Evolutionary conservation across 768 basidiomycete genomes (phyloP), one percentile per base, ranked within the genome.

Genomic region (Podaxis mareebaensis): DNA sequence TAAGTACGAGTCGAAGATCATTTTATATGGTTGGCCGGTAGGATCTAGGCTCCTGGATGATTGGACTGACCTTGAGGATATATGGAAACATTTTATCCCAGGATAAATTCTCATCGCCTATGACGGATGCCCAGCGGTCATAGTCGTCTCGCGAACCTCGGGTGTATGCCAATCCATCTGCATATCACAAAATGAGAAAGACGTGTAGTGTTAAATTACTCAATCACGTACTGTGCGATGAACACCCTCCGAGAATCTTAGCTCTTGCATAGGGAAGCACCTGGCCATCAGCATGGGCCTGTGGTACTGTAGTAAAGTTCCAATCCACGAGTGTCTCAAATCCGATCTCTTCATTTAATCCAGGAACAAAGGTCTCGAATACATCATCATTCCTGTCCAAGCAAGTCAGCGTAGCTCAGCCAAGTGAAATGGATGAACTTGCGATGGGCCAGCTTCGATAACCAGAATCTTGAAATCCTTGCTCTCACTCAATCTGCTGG

Each of bases 401-500:
- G n/a, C 20, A 46, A 22, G 7, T 17, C 20, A 46, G 7, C n/a
- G 20, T 46, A 15, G 42, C n/a, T 46, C n/a, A 22, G 44, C 7
- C 7, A 15, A 20, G 10, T 8, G 8, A 10, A 46, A 46, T 46
- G 44, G 1, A 46, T n/a, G 0, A 7, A 7, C 44, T 46, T 24
- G 59, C 65, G 61, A 62, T 46, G 65, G 65, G 5, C 65, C 65
- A 10, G 65, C 65, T 40, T 66, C 65, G 11, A 66, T 66, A 13
- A 66, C 57, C 26, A 66, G 57, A 24, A 66, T 56, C 3, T 66
- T 66, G 48, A 48, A 66, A 33, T 26, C 26, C 22, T 56, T 49
- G 48, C 59, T 62, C 13, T 62, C 59, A 4, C 56, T 24, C 38
- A 63, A 56, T 15, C 65, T 44, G 22, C 53, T 52, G 33, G 65